phyloP scores from a whole-genome alignment of 2,329 filamentous ascomycete species.

The Lecanicillium sp. region DNA sequence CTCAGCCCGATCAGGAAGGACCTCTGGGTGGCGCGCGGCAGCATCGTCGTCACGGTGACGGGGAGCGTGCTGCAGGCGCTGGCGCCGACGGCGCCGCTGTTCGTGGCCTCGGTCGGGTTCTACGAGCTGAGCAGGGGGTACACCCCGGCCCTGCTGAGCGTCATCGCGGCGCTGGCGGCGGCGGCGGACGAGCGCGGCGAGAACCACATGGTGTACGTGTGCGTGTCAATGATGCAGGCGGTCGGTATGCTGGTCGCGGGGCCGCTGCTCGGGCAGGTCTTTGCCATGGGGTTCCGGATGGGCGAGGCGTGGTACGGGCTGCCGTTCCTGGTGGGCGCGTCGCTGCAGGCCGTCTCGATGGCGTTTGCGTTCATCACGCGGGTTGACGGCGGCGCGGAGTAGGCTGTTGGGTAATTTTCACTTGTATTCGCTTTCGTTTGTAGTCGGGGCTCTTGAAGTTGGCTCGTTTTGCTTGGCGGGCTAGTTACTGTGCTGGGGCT shows the following conservation, averaged over 20 bases:
- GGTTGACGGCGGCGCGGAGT: not conserved
- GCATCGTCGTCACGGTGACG: not conserved
- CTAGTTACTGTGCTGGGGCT: no score
- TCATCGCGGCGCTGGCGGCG: not conserved
- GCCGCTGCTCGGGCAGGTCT: not conserved
- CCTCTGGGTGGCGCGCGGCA: not conserved
- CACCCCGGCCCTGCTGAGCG: constrained; percentile 5
- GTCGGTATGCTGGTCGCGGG: not conserved
- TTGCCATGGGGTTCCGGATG: not conserved
- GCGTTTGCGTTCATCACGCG: not conserved
- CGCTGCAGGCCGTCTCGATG: not conserved
- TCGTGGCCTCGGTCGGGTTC: not conserved
- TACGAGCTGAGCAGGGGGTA: constrained; percentile 9
- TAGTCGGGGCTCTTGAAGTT: no score
- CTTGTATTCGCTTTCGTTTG: no score
- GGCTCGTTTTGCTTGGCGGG: no score
- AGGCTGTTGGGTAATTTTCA: no score
- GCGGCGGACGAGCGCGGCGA: not conserved
- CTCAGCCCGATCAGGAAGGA: not conserved
- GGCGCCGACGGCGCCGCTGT: not conserved
- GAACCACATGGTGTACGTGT: constrained; percentile 6
- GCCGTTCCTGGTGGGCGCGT: not conserved
- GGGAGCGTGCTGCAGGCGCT: not conserved
- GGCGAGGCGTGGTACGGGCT: constrained; percentile 12
- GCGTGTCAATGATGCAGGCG: not conserved